A percentile compares a stretch with the other conserved stretches of the same genome.
Evolutionary conservation across 805 yeast species (phyloP).

Genomic region (Candida rishiriensis): DNA sequence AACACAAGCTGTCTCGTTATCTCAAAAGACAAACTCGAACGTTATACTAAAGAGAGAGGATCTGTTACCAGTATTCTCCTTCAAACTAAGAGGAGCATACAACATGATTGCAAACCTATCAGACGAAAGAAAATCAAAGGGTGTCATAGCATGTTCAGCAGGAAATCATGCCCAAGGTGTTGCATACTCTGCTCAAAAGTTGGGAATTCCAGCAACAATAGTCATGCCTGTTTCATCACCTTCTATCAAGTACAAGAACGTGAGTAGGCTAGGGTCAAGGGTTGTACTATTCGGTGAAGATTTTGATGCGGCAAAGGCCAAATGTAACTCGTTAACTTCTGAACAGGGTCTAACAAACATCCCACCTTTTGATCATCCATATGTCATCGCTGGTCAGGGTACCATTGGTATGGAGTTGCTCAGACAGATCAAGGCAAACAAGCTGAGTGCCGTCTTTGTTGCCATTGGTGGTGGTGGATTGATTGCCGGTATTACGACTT

Average conservation of each 20-base stretch:
- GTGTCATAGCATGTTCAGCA: slow-evolving; percentile 97
- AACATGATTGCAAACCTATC: slow-evolving; percentile 91
- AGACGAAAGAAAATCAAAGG: slow-evolving; percentile 60
- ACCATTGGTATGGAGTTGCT: slow-evolving; percentile 91
- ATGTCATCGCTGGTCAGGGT: slow-evolving; percentile 98
- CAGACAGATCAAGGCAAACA: slow-evolving; percentile 76
- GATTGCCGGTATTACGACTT: slow-evolving; percentile 85
- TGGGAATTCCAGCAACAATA: slow-evolving; percentile 90
- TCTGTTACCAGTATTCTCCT: slow-evolving; percentile 88
- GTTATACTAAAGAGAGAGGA: slow-evolving; percentile 88
- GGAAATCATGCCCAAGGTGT: slow-evolving; percentile 99
- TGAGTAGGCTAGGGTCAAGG: slow-evolving; percentile 86
- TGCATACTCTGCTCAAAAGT: slow-evolving; percentile 80
- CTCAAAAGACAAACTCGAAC: slow-evolving; percentile 70
- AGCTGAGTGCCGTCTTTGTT: slow-evolving; percentile 80
- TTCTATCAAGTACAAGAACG: slow-evolving; percentile 87
- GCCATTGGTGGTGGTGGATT: slow-evolving; percentile 98
- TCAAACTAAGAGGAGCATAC: slow-evolving; percentile 96
- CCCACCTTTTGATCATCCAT: slow-evolving; percentile 99
- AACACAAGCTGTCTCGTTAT: slow-evolving; percentile 66
- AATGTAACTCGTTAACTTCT: slow-evolving; percentile 67
- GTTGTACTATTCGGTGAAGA: slow-evolving; percentile 93
- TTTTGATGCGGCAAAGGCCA: slow-evolving; percentile 91
- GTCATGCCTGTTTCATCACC: slow-evolving; percentile 99
- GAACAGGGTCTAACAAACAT: slow-evolving; percentile 78